A percentile compares a stretch with the other conserved stretches of the same genome.
Evolutionary conservation across 1,284 basidiomycete species (phyloP).

Genomic region (Sanghuangporus baumii): DNA sequence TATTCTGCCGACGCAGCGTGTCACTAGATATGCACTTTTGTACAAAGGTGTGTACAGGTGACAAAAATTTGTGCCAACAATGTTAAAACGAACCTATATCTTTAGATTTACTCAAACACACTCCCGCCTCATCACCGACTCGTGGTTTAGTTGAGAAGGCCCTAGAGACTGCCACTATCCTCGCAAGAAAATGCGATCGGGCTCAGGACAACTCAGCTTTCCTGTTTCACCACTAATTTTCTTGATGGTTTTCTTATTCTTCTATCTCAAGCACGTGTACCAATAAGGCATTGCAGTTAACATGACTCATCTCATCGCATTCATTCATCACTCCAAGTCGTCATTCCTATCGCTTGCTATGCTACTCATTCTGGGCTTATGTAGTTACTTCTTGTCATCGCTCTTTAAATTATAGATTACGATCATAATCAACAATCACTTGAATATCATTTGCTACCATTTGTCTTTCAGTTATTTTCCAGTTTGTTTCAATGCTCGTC

Average conservation of each 20-base stretch:
- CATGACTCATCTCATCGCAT: background rate
- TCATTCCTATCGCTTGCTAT: background rate
- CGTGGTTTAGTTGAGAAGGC: constrained; percentile 51
- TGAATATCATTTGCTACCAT: too few relatives aligned
- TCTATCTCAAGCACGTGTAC: background rate
- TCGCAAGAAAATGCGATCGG: constrained; percentile 58
- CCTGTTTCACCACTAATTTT: constrained; percentile 22
- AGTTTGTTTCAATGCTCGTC: too few relatives aligned
- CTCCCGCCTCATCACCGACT: constrained; percentile 37
- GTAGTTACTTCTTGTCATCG: too few relatives aligned
- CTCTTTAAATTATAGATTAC: too few relatives aligned
- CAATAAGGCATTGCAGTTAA: background rate
- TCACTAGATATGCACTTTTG: constrained; percentile 63
- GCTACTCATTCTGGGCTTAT: too few relatives aligned
- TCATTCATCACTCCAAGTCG: background rate
- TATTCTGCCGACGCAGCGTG: constrained; percentile 63
- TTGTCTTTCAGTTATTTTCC: too few relatives aligned
- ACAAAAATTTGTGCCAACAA: background rate
- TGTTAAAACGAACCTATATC: background rate
- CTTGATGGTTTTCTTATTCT: background rate
- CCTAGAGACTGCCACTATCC: constrained; percentile 48
- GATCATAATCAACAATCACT: too few relatives aligned
- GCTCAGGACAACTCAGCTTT: constrained; percentile 61
- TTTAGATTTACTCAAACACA: constrained; percentile 39
- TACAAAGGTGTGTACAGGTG: constrained; percentile 48